Evolutionary conservation across 2,329 filamentous ascomycete species (phyloP).

Genomic region (Grosmannia penicillata): DNA sequence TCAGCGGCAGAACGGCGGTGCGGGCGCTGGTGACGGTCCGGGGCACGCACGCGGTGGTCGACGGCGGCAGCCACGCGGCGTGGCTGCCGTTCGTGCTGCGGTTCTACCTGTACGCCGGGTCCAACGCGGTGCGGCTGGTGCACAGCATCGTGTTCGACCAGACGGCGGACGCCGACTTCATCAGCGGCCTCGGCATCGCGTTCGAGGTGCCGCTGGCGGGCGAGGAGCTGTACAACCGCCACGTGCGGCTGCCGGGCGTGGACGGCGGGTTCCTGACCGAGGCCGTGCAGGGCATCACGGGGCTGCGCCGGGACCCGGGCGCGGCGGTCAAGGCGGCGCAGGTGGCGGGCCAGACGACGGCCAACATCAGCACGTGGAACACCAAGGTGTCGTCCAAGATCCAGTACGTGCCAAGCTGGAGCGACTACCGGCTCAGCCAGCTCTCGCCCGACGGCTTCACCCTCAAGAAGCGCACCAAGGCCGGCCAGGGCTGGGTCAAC

Average conservation of each 20-base stretch:
- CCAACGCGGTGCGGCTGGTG: constrained; percentile 36
- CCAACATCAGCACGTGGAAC: constrained; percentile 11
- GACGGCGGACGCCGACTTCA: constrained; percentile 20
- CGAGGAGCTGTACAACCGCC: constrained; percentile 41
- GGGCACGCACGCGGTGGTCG: constrained; percentile 22
- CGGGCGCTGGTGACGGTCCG: not conserved
- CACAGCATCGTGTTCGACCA: constrained; percentile 43
- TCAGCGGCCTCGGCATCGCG: constrained; percentile 30
- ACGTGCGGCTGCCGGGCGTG: constrained; percentile 39
- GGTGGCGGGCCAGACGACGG: constrained; percentile 7
- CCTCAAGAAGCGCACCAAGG: constrained; percentile 43
- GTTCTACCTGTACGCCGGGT: constrained; percentile 44
- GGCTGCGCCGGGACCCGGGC: constrained; percentile 40
- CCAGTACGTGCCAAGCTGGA: constrained; percentile 34
- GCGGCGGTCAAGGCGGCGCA: constrained; percentile 31
- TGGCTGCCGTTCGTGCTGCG: constrained; percentile 38
- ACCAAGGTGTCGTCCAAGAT: not conserved
- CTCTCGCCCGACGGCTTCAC: constrained; percentile 46
- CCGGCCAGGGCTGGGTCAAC: constrained; percentile 41
- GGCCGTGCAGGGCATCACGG: constrained; percentile 44
- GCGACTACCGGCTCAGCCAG: constrained; percentile 40
- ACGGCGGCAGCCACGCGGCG: constrained; percentile 7
- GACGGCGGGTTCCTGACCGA: constrained; percentile 41
- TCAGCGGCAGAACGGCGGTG: constrained; percentile 20
- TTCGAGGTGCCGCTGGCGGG: constrained; percentile 38